Base-by-base conservation (phyloP, 208 protist species). In the Leishmania guyanensis region DNA sequence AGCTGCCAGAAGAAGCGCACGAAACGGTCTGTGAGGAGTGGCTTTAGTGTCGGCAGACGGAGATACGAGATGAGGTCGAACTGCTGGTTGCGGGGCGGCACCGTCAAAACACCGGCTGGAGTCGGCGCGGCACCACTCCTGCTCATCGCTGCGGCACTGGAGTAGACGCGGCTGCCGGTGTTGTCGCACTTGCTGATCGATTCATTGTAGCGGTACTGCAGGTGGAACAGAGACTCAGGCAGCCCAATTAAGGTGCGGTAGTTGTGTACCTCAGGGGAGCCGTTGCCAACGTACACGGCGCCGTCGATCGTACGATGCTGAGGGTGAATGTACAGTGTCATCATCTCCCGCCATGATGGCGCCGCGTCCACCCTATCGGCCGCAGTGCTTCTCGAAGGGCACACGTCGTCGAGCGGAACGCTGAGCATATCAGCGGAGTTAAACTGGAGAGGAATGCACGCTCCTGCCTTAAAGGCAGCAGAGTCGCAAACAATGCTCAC, bases 21-120 rank as follows among this genome's bases (percentile, higher is more conserved):
- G 76, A 97, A 97, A 79, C 88, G 78, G 80, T 97, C 93, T 69
- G 87, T 93, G 69, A 95, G 96, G 17, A 98, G 82, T 9, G 92
- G 85, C 62, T 93, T 84, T 12, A 96, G 75, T 65, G 93, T 86
- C 43, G 93, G 93, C 3, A 90, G 87, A 26, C 91, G 86, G 20
- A 96, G 84, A 85, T 97, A 97, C 77, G 91, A 84, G 39, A 96
- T 88, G 39, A 96, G 54, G 77, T 98, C 92, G 10, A 97, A 90
- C 54, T 85, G 74, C 36, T 83, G 77, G 68, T 85, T 83, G 22
- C 90, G 78, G 3, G 84, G 64, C 16, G 88, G 80, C 33, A 85
- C 91, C 14, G 90, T 92, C 29, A 93, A 81, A 16, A 75, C 75
- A 8, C 83, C 84, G 26, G 50, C 39, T 8, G 87, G 60, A 2